Evolutionary conservation across 768 basidiomycete species (phyloP).

Genomic region (Boletus vermiculosoides): DNA sequence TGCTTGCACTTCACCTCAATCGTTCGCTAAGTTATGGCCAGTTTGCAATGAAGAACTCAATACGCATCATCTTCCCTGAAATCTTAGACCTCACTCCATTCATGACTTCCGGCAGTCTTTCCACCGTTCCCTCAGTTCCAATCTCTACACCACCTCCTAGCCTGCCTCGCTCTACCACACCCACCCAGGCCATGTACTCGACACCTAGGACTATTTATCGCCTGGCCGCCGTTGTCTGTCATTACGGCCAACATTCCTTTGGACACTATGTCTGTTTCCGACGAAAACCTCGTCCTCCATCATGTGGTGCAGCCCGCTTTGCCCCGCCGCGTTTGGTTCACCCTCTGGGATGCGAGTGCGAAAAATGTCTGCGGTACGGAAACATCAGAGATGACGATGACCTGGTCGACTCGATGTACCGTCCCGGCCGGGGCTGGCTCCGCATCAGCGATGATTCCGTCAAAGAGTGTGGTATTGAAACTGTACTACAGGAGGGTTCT

Average conservation of each 20-base stretch:
- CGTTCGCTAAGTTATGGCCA: slow-evolving; percentile 83
- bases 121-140: slow-evolving; percentile 63
- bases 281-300: slow-evolving; percentile 63
- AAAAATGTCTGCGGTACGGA: slow-evolving; percentile 44
- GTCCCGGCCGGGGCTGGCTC: slow-evolving; percentile 74
- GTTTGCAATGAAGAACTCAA: slow-evolving; percentile 79
- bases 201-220: slow-evolving; percentile 76
- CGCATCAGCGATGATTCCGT: slow-evolving; percentile 86
- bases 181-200: slow-evolving; percentile 53
- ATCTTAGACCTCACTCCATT: slow-evolving; percentile 87
- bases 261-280: slow-evolving; percentile 95
- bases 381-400: slow-evolving; percentile 61
- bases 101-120: slow-evolving; percentile 78
- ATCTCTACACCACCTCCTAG: slow-evolving; percentile 63
- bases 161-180: slow-evolving; percentile 50
- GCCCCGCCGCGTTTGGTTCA: slow-evolving; percentile 40
- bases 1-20: slow-evolving; percentile 88
- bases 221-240: slow-evolving; percentile 82
- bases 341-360: slow-evolving; percentile 47
- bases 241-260: slow-evolving; percentile 89
- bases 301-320: slow-evolving; percentile 39
- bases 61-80: slow-evolving; percentile 80
- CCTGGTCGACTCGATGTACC: slow-evolving; percentile 27
- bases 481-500: slow-evolving; percentile 68
- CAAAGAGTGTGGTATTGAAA: slow-evolving; percentile 69